Percentiles rank a stretch among this genome's conserved stretches.
These are phyloP conservation scores for Cinnamomum micranthum DNA, from an alignment of 164 flowering plant species.

Conservation along the genomic window DNA sequence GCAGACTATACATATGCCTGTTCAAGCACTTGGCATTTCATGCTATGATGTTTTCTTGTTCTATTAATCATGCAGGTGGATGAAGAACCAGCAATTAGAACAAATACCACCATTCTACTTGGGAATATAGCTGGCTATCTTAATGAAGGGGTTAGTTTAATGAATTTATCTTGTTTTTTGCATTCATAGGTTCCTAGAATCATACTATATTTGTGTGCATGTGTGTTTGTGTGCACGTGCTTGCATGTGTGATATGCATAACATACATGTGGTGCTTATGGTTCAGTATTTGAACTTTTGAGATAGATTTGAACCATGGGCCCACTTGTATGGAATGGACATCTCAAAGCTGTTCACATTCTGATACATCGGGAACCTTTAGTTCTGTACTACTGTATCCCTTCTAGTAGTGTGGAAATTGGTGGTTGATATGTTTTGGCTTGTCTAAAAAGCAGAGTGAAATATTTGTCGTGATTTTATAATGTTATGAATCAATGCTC, in stretches of 20 bases:
- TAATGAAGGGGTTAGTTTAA: constrained; percentile 86
- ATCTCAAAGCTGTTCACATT: neutral
- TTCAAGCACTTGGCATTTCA: neutral
- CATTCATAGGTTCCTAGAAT: neutral
- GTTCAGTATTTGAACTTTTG: neutral
- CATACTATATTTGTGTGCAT: neutral
- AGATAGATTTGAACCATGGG: neutral
- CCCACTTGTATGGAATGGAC: neutral
- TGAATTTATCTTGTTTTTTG: neutral
- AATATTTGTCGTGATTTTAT: neutral
- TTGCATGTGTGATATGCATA: neutral
- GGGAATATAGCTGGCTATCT: constrained; percentile 93
- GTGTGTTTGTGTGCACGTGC: neutral
- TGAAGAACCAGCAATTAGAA: constrained; percentile 97
- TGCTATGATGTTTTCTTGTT: constrained; percentile 9
- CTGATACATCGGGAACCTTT: neutral
- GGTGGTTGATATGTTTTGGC: neutral
- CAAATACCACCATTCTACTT: constrained; percentile 94
- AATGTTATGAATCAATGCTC: neutral
- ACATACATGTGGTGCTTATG: neutral
- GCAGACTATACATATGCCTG: neutral
- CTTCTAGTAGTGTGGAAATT: neutral
- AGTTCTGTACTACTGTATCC: neutral
- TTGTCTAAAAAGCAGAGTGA: neutral
- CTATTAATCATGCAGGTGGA: constrained; percentile 65